These are phyloP conservation scores for Erigeron canadensis DNA, from an alignment of 129 eudicot genomes.

Conservation along the genomic window DNA sequence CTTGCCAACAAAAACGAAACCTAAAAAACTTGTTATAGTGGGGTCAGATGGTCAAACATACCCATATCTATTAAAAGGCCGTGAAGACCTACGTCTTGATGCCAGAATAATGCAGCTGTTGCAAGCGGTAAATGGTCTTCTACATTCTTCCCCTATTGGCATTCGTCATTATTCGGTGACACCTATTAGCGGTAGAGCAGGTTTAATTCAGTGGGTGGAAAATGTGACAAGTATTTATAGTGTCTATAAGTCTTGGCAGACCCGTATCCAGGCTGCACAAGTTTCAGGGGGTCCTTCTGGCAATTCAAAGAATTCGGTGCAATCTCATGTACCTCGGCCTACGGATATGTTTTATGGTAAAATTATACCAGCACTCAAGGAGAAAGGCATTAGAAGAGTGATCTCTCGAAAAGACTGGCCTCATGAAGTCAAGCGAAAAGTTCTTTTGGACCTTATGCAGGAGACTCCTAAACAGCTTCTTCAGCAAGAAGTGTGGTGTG, in stretches of 20 bases:
- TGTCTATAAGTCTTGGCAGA: constrained; percentile 96
- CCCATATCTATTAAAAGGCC: constrained; percentile 87
- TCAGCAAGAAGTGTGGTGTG: constrained; percentile 98
- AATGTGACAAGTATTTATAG: constrained; percentile 87
- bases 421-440: constrained; percentile 91
- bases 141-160: constrained; percentile 66
- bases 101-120: constrained; percentile 98
- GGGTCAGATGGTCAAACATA: constrained; percentile 93
- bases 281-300: constrained; percentile 57
- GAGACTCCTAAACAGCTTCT: constrained; percentile 97
- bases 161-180: constrained; percentile 93
- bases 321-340: constrained; percentile 86
- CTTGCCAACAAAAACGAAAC: constrained; percentile 93
- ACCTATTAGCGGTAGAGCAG: constrained; percentile 98
- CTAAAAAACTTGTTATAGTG: constrained; percentile 77
- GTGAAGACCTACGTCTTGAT: constrained; percentile 99
- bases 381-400: constrained; percentile 94
- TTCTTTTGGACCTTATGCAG: constrained; percentile 89
- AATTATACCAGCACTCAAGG: constrained; percentile 97
- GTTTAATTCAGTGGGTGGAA: constrained; percentile 98
- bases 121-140: constrained; percentile 84
- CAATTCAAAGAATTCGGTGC: constrained; percentile 49
- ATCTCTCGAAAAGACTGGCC: constrained; percentile 99
- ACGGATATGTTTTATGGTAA: constrained; percentile 97
- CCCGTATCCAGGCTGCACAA: constrained; percentile 72